Conservation (phyloP, 2,329 filamentous ascomycete genomes). For the Arthrocladium fulminans region DNA sequence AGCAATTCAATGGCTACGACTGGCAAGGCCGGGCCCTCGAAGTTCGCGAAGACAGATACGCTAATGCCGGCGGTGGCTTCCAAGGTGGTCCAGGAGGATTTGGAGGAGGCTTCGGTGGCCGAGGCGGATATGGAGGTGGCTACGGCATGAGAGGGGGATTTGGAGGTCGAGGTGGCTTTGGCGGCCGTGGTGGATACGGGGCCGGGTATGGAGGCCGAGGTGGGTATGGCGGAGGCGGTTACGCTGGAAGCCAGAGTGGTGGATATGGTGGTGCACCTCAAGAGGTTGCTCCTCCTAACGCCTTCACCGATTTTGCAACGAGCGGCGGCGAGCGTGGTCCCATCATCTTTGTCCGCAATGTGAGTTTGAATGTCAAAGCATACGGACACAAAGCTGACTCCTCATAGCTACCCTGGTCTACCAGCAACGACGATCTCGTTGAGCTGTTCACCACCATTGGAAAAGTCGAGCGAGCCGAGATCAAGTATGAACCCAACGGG, state of each 20-base stretch:
- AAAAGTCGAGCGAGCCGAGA: constrained; percentile 96
- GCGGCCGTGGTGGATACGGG: constrained; percentile 10
- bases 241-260: constrained; percentile 8
- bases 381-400: constrained; percentile 22
- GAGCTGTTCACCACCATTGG: constrained; percentile 97
- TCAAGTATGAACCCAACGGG: constrained; percentile 95
- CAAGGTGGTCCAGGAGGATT: constrained; percentile 28
- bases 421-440: constrained; percentile 92
- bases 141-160: constrained; percentile 48
- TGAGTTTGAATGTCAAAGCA: constrained; percentile 44
- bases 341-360: constrained; percentile 92
- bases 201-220: constrained; percentile 7
- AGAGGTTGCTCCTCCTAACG: constrained; percentile 55
- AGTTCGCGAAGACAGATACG: constrained; percentile 92
- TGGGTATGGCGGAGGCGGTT: constrained; percentile 27
- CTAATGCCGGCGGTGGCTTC: constrained; percentile 41
- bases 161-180: constrained; percentile 12
- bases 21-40: constrained; percentile 93
- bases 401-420: constrained; percentile 86
- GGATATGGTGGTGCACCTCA: constrained; percentile 26
- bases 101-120: constrained; percentile 37
- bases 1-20: constrained; percentile 97
- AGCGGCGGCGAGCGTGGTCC: constrained; percentile 74
- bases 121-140: constrained; percentile 41
- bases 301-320: constrained; percentile 88